Percentiles rank a stretch among this genome's conserved stretches.
Evolutionary conservation across 2,329 filamentous ascomycete species (phyloP).

Genomic region (Aspergillus terreus): DNA sequence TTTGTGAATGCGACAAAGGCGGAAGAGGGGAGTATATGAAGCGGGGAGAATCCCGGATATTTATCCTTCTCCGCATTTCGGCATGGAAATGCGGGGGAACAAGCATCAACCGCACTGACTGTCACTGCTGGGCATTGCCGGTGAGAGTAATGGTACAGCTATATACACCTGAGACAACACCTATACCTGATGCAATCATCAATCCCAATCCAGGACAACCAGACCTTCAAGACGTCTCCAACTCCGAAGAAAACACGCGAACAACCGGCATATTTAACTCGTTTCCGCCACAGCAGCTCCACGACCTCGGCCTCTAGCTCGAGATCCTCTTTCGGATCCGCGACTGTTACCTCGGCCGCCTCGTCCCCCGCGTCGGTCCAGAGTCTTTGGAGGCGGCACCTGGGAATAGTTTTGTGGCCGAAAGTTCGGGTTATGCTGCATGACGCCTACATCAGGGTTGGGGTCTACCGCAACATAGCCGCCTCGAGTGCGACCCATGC

Average conservation of each 20-base stretch:
- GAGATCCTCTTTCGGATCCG: slow-evolving; percentile 27
- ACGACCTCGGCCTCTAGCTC: slow-evolving; percentile 29
- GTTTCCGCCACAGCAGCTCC: slow-evolving; percentile 13
- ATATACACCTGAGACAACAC: not conserved
- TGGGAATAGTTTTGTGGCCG: slow-evolving; percentile 51
- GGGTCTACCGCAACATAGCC: slow-evolving; percentile 45
- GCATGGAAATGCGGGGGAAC: slow-evolving; percentile 1
- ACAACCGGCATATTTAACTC: not conserved
- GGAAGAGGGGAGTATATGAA: not conserved
- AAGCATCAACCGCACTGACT: not conserved
- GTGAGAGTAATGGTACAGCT: not conserved
- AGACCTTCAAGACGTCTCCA: not conserved
- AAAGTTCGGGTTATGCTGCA: slow-evolving; percentile 55
- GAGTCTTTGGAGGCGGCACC: slow-evolving; percentile 46
- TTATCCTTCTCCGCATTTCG: slow-evolving; percentile 8
- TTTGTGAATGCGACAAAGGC: not conserved
- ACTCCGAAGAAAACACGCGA: not conserved
- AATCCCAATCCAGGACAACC: not conserved
- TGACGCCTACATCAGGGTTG: slow-evolving; percentile 51
- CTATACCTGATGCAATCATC: not conserved
- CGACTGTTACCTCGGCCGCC: slow-evolving; percentile 28
- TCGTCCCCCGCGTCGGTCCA: slow-evolving; percentile 37
- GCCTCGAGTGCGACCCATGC: slow-evolving; percentile 25
- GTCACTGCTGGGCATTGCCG: not conserved
- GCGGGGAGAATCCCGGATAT: slow-evolving; percentile 3